phyloP scores from a whole-genome alignment of 2,329 filamentous ascomycete species.

The Dryadomyces sulphureus region DNA sequence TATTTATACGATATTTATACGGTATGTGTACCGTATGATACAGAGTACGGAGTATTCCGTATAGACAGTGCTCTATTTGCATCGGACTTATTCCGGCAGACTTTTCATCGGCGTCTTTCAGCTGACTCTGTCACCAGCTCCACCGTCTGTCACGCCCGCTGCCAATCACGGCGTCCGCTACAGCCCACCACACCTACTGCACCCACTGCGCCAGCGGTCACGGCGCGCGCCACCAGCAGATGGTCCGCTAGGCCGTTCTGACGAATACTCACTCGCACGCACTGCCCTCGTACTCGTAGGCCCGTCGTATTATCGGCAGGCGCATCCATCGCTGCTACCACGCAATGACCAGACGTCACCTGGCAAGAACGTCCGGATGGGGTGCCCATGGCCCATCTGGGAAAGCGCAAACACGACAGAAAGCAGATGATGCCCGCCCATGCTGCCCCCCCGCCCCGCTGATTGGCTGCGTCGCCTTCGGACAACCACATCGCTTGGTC shows the following conservation, averaged over 20 bases:
- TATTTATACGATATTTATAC: neutral
- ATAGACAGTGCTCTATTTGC: neutral
- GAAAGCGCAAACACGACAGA: neutral
- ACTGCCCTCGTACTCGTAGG: neutral
- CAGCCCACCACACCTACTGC: no score
- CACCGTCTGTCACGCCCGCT: no score
- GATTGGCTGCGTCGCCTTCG: neutral
- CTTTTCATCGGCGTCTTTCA: neutral
- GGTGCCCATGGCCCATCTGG: neutral
- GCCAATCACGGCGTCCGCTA: no score
- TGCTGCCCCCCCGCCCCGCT: neutral
- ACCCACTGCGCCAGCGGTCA: no score
- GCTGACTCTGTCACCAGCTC: neutral
- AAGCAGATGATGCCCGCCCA: neutral
- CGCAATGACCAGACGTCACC: neutral
- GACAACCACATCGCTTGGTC: neutral
- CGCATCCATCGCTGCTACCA: no score
- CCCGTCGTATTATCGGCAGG: neutral
- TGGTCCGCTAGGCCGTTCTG: constrained; percentile 1
- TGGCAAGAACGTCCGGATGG: neutral
- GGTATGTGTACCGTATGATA: neutral
- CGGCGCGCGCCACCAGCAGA: no score
- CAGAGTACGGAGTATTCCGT: neutral
- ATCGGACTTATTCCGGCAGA: neutral
- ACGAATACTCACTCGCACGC: constrained; percentile 2